These are phyloP conservation scores for Epichloe scottii DNA, from an alignment of 2,329 filamentous ascomycete genomes.

Conservation along the genomic window DNA sequence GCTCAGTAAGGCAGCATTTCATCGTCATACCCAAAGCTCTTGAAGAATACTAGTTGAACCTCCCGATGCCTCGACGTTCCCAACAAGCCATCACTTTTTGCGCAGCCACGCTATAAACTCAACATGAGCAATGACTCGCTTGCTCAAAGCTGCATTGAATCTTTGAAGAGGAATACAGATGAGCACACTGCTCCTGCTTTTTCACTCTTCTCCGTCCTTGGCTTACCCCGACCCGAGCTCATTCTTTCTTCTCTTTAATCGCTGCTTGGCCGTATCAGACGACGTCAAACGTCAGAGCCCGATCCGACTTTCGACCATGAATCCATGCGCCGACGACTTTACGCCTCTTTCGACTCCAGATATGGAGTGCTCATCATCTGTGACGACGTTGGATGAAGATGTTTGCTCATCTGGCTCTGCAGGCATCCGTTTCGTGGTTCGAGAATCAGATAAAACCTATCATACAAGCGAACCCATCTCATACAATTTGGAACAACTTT, in stretches of 20 bases:
- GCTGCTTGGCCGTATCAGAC: background rate
- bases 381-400: background rate
- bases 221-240: background rate
- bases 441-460: background rate
- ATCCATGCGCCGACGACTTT: constrained; percentile 5
- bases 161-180: background rate
- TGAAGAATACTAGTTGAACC: background rate
- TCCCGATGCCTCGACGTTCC: background rate
- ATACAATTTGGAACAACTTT: background rate
- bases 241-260: background rate
- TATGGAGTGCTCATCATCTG: background rate
- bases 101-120: background rate
- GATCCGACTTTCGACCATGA: background rate
- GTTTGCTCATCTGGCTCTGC: background rate
- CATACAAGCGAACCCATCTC: background rate
- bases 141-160: background rate
- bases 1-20: background rate
- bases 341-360: constrained; percentile 2
- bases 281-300: background rate
- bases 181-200: background rate
- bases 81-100: background rate
- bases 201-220: background rate
- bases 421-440: background rate
- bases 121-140: background rate
- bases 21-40: background rate